These are phyloP conservation scores for Nakaseomyces kungkrabaensis DNA, from an alignment of 1,139 yeast genomes.

Conservation along the genomic window DNA sequence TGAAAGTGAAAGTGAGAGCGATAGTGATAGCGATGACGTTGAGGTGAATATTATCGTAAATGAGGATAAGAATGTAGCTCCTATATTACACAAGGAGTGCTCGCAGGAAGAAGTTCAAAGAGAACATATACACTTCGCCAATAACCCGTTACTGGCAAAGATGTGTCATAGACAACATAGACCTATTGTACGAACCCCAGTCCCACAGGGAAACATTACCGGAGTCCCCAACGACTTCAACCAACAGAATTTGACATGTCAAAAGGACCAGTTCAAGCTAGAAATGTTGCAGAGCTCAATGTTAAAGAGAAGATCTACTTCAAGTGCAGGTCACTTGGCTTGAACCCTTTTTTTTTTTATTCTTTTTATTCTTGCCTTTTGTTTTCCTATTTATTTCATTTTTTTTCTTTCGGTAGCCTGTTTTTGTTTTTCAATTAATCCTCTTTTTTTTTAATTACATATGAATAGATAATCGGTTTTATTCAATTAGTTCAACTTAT, in stretches of 20 bases:
- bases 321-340: slow-evolving; percentile 2
- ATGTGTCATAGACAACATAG: slow-evolving; percentile 8
- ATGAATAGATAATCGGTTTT: too few species aligned
- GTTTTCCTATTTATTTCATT: too few species aligned
- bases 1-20: neutral
- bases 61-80: neutral
- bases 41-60: slow-evolving; percentile 1
- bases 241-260: slow-evolving; percentile 1
- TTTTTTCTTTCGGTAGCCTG: too few species aligned
- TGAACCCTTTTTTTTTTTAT: neutral
- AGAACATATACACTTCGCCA: neutral
- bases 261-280: slow-evolving; percentile 6
- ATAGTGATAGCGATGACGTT: neutral
- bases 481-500: too few species aligned
- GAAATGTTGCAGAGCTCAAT: slow-evolving; percentile 13
- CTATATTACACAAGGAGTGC: neutral
- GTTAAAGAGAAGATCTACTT: slow-evolving; percentile 10
- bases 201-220: slow-evolving; percentile 5
- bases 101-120: neutral
- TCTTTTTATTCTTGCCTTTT: too few species aligned
- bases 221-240: neutral
- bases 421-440: too few species aligned
- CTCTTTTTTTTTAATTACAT: too few species aligned
- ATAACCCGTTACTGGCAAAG: neutral
- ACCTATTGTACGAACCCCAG: slow-evolving; percentile 11